Conservation (phyloP, 2,329 filamentous ascomycete genomes). For the Claviceps africana region DNA sequence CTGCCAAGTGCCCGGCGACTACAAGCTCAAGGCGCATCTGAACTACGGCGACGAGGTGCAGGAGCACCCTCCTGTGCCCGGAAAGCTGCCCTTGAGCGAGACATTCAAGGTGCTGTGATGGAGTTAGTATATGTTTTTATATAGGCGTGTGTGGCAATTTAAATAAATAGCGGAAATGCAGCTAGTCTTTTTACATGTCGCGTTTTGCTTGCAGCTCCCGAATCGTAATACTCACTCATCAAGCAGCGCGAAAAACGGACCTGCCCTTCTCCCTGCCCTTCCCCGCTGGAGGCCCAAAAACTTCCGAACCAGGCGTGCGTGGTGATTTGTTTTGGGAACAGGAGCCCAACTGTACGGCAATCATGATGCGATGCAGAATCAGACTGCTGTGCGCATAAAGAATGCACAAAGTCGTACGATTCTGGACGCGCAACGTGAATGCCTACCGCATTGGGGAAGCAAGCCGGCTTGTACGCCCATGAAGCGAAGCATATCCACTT, state of each 20-base stretch:
- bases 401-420: not conserved
- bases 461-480: not conserved
- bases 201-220: too few species aligned
- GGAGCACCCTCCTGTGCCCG: constrained; percentile 47
- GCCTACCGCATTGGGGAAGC: not conserved
- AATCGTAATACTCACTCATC: too few species aligned
- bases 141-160: too few species aligned
- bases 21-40: constrained; percentile 69
- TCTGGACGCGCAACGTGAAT: not conserved
- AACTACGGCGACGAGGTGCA: constrained; percentile 59
- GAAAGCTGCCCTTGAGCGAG: constrained; percentile 25
- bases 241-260: too few species aligned
- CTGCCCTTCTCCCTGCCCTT: too few species aligned
- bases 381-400: not conserved
- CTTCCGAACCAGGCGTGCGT: not conserved
- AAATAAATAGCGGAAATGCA: too few species aligned
- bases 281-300: too few species aligned
- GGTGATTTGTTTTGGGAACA: not conserved
- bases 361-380: not conserved
- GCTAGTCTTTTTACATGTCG: too few species aligned
- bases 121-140: too few species aligned
- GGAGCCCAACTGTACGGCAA: not conserved
- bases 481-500: not conserved
- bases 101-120: constrained; percentile 6
- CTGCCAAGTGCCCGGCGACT: constrained; percentile 58